Percentiles rank a stretch among this genome's conserved stretches.
phyloP scores from a whole-genome alignment of 441 rosid species.

The Mallotus japonicus region DNA sequence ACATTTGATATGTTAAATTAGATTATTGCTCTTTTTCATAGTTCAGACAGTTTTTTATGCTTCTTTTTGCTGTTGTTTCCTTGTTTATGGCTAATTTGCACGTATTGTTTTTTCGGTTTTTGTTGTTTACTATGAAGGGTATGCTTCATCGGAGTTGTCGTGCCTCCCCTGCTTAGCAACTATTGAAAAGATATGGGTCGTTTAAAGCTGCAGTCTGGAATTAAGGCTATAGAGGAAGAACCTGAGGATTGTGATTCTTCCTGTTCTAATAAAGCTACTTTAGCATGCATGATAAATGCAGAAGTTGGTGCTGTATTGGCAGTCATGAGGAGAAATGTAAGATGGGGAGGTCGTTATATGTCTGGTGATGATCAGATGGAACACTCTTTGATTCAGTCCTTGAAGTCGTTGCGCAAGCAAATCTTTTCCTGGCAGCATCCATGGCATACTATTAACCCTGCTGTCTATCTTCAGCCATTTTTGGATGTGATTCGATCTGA shows the following conservation, averaged over 20 bases:
- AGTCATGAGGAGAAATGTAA: constrained; percentile 94
- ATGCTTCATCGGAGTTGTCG: constrained; percentile 25
- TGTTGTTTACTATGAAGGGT: constrained; percentile 28
- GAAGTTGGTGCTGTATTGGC: constrained; percentile 94
- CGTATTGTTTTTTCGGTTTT: neutral
- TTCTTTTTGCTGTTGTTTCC: neutral
- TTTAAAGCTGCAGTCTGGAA: constrained; percentile 53
- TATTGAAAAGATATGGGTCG: constrained; percentile 47
- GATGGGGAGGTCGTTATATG: constrained; percentile 84
- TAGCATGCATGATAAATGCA: constrained; percentile 76
- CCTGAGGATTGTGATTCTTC: constrained; percentile 46
- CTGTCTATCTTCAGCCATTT: constrained; percentile 79
- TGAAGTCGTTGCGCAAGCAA: constrained; percentile 80
- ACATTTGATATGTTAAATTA: too few species aligned
- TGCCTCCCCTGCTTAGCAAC: constrained; percentile 21
- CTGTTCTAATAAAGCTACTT: constrained; percentile 39
- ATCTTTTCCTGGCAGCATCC: constrained; percentile 76
- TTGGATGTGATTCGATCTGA: constrained; percentile 85
- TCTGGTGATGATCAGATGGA: constrained; percentile 90
- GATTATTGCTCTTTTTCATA: too few species aligned
- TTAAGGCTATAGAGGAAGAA: constrained; percentile 58
- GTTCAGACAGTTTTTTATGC: neutral
- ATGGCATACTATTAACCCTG: constrained; percentile 67
- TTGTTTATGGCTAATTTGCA: constrained; percentile 25
- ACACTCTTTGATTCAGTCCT: constrained; percentile 84